phyloP scores from a whole-genome alignment of 805 yeast genomes.

The Nakazawaea holstii region DNA sequence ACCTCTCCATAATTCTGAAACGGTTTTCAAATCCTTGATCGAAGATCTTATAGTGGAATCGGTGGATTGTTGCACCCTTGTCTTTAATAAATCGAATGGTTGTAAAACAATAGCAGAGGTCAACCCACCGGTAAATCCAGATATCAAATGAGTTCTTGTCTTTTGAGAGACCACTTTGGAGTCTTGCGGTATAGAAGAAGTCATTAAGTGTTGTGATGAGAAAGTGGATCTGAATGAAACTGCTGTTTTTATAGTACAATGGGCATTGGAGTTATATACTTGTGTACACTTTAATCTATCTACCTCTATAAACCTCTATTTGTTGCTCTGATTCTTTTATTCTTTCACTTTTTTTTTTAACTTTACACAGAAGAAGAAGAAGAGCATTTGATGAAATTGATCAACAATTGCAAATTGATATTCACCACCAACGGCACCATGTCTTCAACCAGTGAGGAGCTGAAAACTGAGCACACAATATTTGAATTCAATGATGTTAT shows the following conservation, averaged over 20 bases:
- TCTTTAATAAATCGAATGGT: conserved; percentile 85
- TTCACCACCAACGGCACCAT: background rate
- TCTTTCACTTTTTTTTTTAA: background rate
- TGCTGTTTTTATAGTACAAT: too few species aligned
- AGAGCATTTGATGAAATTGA: background rate
- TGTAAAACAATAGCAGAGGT: conserved; percentile 76
- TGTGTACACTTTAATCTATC: too few species aligned
- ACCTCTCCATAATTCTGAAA: conserved; percentile 80
- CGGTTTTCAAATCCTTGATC: conserved; percentile 33
- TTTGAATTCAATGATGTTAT: conserved; percentile 1
- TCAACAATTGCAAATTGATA: background rate
- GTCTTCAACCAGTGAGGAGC: background rate
- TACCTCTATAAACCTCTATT: too few species aligned
- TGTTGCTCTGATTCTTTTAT: too few species aligned
- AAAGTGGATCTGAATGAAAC: too few species aligned
- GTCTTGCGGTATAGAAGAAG: background rate
- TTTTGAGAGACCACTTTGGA: background rate
- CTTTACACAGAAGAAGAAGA: too few species aligned
- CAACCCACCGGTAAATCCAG: conserved; percentile 85
- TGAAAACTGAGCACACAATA: conserved; percentile 4
- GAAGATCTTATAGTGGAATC: conserved; percentile 26
- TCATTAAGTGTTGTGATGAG: background rate
- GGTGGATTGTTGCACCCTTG: conserved; percentile 68
- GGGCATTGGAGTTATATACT: too few species aligned
- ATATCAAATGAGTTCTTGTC: conserved; percentile 47